Base-by-base conservation (phyloP, 441 rosid genomes). In the Bruguiera hainesii region DNA sequence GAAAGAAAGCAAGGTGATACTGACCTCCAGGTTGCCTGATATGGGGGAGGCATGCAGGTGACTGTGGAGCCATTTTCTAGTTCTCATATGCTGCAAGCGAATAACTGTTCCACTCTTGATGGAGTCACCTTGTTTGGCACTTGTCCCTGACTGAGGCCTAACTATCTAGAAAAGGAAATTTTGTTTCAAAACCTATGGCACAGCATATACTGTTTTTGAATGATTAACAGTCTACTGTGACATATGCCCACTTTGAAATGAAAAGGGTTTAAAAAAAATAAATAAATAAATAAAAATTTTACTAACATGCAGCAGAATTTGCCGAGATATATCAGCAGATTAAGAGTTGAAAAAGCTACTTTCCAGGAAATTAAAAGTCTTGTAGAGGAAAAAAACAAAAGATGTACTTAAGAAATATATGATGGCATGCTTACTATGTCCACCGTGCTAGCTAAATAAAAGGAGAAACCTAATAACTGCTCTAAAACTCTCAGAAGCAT, bases 31-130 rank as follows among this genome's bases (percentile, higher is more conserved):
- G 82, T 96, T 96, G 68, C 97, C 97, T 2, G 99, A 81, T 53
- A 96, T 87, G 39, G 97, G 98, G 49, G 98, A 96, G 4, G 92
- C 96, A 76, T 89, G 91, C 69, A 96, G 72, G 69, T 96, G 99
- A 78, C 98, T 92, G 65, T 96, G 99, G 72, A 96, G 71, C 97
- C 97, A 96, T 65, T 90, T 96, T 61, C 89, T 81, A 69, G 97
- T 93, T 78, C 69, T 92, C 98, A 90, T 92, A 76, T 96, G 98
- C 67, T 92, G 98, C 77, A 96, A 60, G 53, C 89, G 85, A 61
- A 96, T 80, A 37, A 92, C 73, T 37, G 91, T 83, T 63, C 98
- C 98, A 61, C 70, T 81, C 61, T 78, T 63, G 48, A 92, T 85
- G 6, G 80, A 53, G 73, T 92, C 96, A 21, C 99, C 98, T 84